Evolutionary conservation across 2,329 filamentous ascomycete genomes (phyloP).

Genomic region (Aciculosporium take): DNA sequence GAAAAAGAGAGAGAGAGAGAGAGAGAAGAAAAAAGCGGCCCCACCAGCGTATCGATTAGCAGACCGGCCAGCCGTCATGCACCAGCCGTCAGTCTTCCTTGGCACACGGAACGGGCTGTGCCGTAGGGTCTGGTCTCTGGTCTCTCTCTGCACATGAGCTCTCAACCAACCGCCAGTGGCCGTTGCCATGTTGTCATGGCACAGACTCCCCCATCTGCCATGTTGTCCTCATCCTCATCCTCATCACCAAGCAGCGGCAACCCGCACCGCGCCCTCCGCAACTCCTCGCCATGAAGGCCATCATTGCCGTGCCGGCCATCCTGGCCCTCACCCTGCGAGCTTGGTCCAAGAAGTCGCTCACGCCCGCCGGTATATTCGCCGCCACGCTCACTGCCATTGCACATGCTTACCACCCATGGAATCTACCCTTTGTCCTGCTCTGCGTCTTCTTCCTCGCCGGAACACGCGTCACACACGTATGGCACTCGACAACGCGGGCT

Average conservation of each 20-base stretch:
- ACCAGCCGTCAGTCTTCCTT: not conserved
- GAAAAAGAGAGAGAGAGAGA: too few relatives aligned
- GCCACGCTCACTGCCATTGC: constrained; percentile 60
- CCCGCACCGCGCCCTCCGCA: not conserved
- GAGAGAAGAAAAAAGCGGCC: not conserved
- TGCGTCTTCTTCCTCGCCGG: constrained; percentile 78
- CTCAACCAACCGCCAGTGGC: not conserved
- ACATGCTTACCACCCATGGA: constrained; percentile 88
- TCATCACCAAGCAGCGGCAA: not conserved
- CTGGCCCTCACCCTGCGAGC: constrained; percentile 51
- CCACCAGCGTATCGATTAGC: constrained; percentile 4
- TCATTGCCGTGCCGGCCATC: constrained; percentile 44
- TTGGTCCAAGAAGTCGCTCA: constrained; percentile 62
- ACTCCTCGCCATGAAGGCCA: constrained; percentile 36
- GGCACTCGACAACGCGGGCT: too few relatives aligned
- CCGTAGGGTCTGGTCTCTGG: too few relatives aligned
- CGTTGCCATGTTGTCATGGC: not conserved
- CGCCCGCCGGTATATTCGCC: constrained; percentile 55
- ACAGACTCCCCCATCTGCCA: not conserved
- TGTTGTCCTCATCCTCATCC: not conserved
- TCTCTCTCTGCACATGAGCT: too few relatives aligned
- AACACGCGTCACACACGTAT: constrained; percentile 68
- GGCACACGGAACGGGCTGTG: not conserved
- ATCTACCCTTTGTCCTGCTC: constrained; percentile 74
- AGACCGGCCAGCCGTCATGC: not conserved